phyloP scores from a whole-genome alignment of 345 rosid species.

The Rhizophora apiculata region DNA sequence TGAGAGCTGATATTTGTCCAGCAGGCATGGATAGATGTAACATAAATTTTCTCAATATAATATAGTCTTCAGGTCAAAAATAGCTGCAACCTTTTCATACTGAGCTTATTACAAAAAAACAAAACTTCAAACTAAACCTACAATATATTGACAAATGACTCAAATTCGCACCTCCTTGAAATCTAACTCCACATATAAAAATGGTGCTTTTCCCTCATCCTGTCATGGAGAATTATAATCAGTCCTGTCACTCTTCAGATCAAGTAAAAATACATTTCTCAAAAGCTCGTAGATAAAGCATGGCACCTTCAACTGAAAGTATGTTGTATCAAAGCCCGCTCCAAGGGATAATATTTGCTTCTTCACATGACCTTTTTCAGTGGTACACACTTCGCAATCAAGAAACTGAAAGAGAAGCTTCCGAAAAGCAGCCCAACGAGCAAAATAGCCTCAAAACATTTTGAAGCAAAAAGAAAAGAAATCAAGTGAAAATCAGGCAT shows the following conservation, averaged over 20 bases:
- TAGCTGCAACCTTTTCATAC: not conserved
- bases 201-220: constrained; percentile 84
- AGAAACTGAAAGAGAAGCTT: constrained; percentile 81
- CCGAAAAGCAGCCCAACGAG: constrained; percentile 94
- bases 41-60: not conserved
- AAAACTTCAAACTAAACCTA: not conserved
- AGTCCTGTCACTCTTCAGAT: not conserved
- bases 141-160: constrained; percentile 6
- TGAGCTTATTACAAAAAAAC: not conserved
- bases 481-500: not conserved
- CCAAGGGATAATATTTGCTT: constrained; percentile 94
- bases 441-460: constrained; percentile 61
- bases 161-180: constrained; percentile 71
- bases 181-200: constrained; percentile 88
- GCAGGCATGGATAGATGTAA: constrained; percentile 3
- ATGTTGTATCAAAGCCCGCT: constrained; percentile 92
- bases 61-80: not conserved
- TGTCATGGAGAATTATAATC: constrained; percentile 27
- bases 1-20: not conserved
- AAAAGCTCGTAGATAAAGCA: constrained; percentile 12
- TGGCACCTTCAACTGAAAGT: constrained; percentile 78
- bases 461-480: constrained; percentile 2
- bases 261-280: not conserved
- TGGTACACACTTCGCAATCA: constrained; percentile 35
- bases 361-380: constrained; percentile 32